Conservation (phyloP, 148 eudicot genomes). For the Agrostemma githago region DNA sequence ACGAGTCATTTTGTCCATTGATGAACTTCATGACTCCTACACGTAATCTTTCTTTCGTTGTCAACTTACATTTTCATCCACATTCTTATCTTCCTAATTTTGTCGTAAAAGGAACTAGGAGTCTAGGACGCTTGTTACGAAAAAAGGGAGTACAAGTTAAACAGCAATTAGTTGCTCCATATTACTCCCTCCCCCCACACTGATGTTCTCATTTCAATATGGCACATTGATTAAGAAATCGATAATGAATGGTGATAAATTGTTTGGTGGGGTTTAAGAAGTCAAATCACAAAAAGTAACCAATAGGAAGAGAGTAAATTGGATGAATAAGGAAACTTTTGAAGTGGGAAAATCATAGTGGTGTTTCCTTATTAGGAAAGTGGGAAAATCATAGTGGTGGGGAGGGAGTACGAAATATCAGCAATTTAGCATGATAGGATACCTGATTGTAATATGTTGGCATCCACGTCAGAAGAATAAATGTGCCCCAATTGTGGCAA, state of each 20-base stretch:
- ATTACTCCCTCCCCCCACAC: too few relatives aligned
- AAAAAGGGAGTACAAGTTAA: not conserved
- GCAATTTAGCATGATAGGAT: constrained; percentile 10
- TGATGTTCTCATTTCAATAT: too few relatives aligned
- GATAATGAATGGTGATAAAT: too few relatives aligned
- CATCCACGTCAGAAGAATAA: constrained; percentile 98
- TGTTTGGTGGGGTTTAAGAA: too few relatives aligned
- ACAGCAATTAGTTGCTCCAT: not conserved
- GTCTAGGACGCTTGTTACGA: not conserved
- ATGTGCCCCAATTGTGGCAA: constrained; percentile 99
- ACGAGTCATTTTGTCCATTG: not conserved
- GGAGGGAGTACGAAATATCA: not conserved
- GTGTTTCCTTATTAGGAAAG: too few relatives aligned
- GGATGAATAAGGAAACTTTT: too few relatives aligned
- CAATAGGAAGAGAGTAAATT: too few relatives aligned
- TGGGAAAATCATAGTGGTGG: too few relatives aligned
- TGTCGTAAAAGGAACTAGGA: not conserved
- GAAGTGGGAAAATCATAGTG: too few relatives aligned
- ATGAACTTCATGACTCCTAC: not conserved
- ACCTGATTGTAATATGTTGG: constrained; percentile 98
- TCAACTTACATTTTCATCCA: not conserved
- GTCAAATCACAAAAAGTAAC: too few relatives aligned
- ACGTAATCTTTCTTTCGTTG: not conserved
- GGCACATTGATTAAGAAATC: too few relatives aligned
- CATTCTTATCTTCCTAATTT: not conserved